Evolutionary conservation across 2,329 filamentous ascomycete species (phyloP), one percentile per base, ranked within the genome.

Genomic region (Metarhizium humberi): DNA sequence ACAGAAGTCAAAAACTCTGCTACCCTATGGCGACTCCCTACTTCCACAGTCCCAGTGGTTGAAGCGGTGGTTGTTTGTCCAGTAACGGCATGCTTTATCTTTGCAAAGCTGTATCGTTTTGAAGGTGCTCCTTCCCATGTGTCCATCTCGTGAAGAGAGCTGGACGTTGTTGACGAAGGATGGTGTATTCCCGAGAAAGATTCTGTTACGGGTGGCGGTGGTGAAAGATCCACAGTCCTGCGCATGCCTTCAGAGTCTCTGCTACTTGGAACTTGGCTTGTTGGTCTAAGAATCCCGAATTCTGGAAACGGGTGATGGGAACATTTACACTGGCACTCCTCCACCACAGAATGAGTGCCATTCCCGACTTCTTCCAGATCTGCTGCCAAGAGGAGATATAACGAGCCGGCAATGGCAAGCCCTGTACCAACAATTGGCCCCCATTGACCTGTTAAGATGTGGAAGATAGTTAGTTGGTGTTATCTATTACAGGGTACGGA

Each of bases 371-470:
- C 58, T 16, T 61, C 54, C 0, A 69, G 62, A 10, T 70, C 66
- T 13, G 63, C 62, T 2, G 73, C 73, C 0, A 82, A 61, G 4
- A 79, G 66, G 10, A 85, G 62, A 53, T 82, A 84, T 0, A 86
- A 61, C 0, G 84, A 86, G 0, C 83, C 82, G 0, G 84, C 52
- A 1, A 78, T 73, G 3, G 81, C 82, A 14, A 87, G 69, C 0
- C 67, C 74, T 2, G 82, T 83, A 47, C 79, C 83, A 25, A 79
- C 78, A 8, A 85, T 77, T 0, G 81, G 80, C 14, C 75, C 76
- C 81, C 82, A 85, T 69, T 85, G 80, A 40, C 79, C 77, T 79
- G 16, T 42, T 50, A 30, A 29, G 7, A 20, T 29, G 13, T 48
- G 25, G 8, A 3, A n/a, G 11, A n/a, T 10, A 25, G 51, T 11